A percentile compares a stretch with the other conserved stretches of the same genome.
phyloP scores from a whole-genome alignment of 2,329 filamentous ascomycete species.

The Talaromyces sp. region DNA sequence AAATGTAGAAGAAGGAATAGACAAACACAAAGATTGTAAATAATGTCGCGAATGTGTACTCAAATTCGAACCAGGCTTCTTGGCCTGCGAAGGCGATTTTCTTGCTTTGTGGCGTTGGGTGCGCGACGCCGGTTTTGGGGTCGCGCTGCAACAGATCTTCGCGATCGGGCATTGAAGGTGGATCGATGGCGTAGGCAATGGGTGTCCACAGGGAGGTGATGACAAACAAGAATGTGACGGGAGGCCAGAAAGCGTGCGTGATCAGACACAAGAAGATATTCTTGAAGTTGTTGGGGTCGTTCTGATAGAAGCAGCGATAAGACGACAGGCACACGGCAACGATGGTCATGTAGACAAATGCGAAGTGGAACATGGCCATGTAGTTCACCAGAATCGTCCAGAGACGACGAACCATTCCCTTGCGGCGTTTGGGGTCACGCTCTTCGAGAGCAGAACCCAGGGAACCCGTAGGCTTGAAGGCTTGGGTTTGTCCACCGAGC shows the following conservation, averaged over 20 bases:
- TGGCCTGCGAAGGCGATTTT: conserved; percentile 55
- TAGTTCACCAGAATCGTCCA: conserved; percentile 56
- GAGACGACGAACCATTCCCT: conserved; percentile 50
- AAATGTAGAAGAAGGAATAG: conserved; percentile 32
- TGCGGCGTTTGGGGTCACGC: conserved; percentile 46
- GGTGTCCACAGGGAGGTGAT: conserved; percentile 58
- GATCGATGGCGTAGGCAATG: conserved; percentile 59
- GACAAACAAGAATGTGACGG: conserved; percentile 56
- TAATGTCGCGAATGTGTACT: conserved; percentile 51
- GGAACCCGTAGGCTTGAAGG: conserved; percentile 61
- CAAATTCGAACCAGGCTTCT: conserved; percentile 56
- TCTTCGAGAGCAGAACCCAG: conserved; percentile 57
- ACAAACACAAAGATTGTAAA: conserved; percentile 53
- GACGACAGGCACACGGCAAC: conserved; percentile 50
- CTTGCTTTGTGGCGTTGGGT: conserved; percentile 47
- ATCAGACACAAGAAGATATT: conserved; percentile 52
- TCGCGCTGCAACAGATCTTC: conserved; percentile 57
- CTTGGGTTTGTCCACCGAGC: conserved; percentile 58
- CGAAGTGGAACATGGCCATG: conserved; percentile 54
- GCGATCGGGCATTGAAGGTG: conserved; percentile 56
- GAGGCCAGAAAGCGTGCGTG: conserved; percentile 62
- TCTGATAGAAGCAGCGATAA: conserved; percentile 49
- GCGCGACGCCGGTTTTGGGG: conserved; percentile 49
- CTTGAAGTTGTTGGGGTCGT: conserved; percentile 31
- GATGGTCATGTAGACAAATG: conserved; percentile 54